Percentiles rank a stretch among this genome's conserved stretches.
phyloP scores from a whole-genome alignment of 352 stramenopile genomes.

The Globisporangium ultimum region DNA sequence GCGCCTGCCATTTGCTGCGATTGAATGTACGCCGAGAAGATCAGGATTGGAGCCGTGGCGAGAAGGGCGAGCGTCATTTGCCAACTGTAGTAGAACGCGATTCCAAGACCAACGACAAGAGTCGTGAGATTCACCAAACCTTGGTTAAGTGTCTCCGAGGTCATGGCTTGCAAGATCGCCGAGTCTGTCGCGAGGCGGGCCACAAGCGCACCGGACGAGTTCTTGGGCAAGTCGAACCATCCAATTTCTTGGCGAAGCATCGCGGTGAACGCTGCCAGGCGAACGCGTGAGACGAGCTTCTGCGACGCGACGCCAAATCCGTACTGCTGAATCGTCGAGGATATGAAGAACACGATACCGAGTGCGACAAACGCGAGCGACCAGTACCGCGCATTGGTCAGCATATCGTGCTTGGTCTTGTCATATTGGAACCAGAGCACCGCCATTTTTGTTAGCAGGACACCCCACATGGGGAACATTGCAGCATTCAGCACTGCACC shows the following conservation, averaged over 20 bases:
- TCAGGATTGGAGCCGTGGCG: constrained; percentile 20
- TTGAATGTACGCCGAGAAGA: constrained; percentile 40
- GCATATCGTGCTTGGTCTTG: constrained; percentile 36
- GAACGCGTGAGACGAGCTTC: constrained; percentile 44
- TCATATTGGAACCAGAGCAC: constrained; percentile 42
- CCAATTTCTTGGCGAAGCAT: constrained; percentile 78
- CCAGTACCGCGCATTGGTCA: constrained; percentile 25
- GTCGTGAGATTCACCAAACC: constrained; percentile 47
- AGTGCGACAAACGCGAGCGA: constrained; percentile 34
- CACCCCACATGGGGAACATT: constrained; percentile 44
- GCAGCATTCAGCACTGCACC: constrained; percentile 35
- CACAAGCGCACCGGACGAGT: constrained; percentile 60
- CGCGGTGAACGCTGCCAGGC: constrained; percentile 33
- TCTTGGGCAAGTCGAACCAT: constrained; percentile 70
- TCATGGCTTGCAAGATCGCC: constrained; percentile 68
- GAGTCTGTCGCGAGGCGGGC: constrained; percentile 68
- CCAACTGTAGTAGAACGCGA: constrained; percentile 59
- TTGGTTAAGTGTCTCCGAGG: constrained; percentile 63
- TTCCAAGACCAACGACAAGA: constrained; percentile 38
- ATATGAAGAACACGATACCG: constrained; percentile 31
- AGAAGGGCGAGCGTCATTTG: constrained; percentile 51
- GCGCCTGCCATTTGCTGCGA: constrained; percentile 31
- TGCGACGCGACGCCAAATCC: constrained; percentile 49
- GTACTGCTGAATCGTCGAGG: constrained; percentile 45
- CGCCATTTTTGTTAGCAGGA: constrained; percentile 51